Evolutionary conservation across 2,329 filamentous ascomycete species (phyloP).

Genomic region (Phoma sp.): DNA sequence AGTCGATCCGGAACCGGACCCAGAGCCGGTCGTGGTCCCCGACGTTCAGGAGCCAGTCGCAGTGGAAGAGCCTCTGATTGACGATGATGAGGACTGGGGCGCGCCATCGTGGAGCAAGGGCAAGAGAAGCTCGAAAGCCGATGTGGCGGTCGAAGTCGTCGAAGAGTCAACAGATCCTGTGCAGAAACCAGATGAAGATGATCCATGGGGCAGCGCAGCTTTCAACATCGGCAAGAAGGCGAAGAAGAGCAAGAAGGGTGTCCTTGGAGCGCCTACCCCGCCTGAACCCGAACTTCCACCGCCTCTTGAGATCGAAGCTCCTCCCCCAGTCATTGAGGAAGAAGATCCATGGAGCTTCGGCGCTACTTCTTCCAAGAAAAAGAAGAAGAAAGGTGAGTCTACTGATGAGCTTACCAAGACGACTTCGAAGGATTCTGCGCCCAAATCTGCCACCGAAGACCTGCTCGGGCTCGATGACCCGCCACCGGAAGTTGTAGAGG

Average conservation of each 20-base stretch:
- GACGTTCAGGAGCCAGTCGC: slow-evolving; percentile 55
- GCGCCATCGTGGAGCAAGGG: slow-evolving; percentile 65
- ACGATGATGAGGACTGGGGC: slow-evolving; percentile 63
- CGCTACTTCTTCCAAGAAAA: slow-evolving; percentile 39
- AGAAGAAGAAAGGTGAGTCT: slow-evolving; percentile 45
- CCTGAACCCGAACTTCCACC: slow-evolving; percentile 52
- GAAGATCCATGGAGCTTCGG: slow-evolving; percentile 41
- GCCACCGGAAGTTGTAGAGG: slow-evolving; percentile 22
- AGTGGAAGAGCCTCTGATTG: slow-evolving; percentile 59
- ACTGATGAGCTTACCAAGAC: slow-evolving; percentile 42
- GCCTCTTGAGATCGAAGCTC: slow-evolving; percentile 61
- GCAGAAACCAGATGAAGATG: slow-evolving; percentile 54
- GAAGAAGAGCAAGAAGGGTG: slow-evolving; percentile 63
- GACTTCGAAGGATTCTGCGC: slow-evolving; percentile 35
- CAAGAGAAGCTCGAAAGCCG: slow-evolving; percentile 50
- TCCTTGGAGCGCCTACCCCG: slow-evolving; percentile 58
- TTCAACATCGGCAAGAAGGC: slow-evolving; percentile 59
- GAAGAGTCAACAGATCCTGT: slow-evolving; percentile 51
- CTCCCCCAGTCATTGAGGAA: slow-evolving; percentile 48
- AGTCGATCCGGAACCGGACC: slow-evolving; percentile 34
- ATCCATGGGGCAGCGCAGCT: slow-evolving; percentile 46
- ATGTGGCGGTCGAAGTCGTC: slow-evolving; percentile 49
- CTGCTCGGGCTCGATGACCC: slow-evolving; percentile 44
- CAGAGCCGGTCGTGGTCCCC: slow-evolving; percentile 34
- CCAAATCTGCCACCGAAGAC: slow-evolving; percentile 46